Conservation (phyloP, 1,284 basidiomycete genomes). For the Cutaneotrichosporon sp. region DNA sequence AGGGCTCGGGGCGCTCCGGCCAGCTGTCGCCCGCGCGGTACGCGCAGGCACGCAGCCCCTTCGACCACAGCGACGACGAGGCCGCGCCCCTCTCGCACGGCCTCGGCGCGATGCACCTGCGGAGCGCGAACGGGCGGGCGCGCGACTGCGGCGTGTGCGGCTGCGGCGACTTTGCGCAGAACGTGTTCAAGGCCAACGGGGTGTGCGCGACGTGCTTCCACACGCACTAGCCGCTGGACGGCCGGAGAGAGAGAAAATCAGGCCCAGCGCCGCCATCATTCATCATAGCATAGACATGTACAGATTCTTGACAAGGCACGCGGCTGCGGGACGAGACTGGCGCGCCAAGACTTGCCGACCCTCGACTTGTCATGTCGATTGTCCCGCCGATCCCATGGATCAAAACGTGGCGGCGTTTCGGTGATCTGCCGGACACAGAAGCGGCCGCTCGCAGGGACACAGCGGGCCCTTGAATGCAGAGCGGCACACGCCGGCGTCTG, state of each 20-base stretch:
- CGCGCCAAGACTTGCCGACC: too few relatives aligned
- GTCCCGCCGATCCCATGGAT: too few relatives aligned
- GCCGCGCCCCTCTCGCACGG: conserved; percentile 1
- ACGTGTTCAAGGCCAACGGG: conserved; percentile 64
- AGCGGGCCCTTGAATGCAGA: too few relatives aligned
- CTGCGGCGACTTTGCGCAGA: conserved; percentile 62
- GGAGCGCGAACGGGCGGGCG: conserved; percentile 40
- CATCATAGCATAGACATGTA: background rate
- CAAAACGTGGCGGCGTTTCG: too few relatives aligned
- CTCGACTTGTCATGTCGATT: background rate
- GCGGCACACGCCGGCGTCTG: too few relatives aligned
- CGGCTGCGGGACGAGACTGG: background rate
- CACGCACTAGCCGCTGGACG: conserved; percentile 23
- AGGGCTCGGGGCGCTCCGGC: conserved; percentile 1
- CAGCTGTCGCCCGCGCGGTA: conserved; percentile 2
- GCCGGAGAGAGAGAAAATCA: background rate
- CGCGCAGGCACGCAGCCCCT: conserved; percentile 19
- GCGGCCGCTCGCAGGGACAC: too few relatives aligned
- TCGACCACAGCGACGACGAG: conserved; percentile 20
- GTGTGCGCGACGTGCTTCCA: conserved; percentile 65
- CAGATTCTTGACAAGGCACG: background rate
- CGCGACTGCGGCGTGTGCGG: conserved; percentile 41
- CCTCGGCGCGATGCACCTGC: conserved; percentile 37
- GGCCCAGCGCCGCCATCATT: background rate
- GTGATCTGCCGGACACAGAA: too few relatives aligned